These are phyloP conservation scores for Phytophthora sp. DNA, from an alignment of 352 stramenopile genomes.

Conservation along the genomic window DNA sequence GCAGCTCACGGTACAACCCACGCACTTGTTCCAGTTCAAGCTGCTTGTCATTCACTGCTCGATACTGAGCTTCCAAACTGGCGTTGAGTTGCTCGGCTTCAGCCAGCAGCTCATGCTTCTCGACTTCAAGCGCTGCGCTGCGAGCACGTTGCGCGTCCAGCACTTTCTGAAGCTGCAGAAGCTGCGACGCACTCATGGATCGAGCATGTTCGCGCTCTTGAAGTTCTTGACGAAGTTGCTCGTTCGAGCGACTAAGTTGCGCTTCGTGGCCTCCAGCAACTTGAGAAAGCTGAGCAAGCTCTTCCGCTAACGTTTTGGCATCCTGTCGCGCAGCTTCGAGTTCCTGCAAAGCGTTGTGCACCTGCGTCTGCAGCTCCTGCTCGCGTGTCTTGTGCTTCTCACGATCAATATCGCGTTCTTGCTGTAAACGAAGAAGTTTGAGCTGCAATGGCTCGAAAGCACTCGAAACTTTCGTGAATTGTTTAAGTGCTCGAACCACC, in stretches of 20 bases:
- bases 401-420: conserved; percentile 53
- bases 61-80: conserved; percentile 61
- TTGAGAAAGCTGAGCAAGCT: conserved; percentile 58
- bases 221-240: conserved; percentile 56
- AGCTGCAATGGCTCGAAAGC: conserved; percentile 55
- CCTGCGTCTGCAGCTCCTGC: conserved; percentile 47
- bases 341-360: conserved; percentile 41
- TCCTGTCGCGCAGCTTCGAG: conserved; percentile 49
- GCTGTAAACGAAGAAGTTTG: conserved; percentile 48
- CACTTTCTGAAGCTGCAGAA: conserved; percentile 66
- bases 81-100: conserved; percentile 69
- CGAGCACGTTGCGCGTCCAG: conserved; percentile 55
- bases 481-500: conserved; percentile 29
- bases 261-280: conserved; percentile 45
- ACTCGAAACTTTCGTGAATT: conserved; percentile 25
- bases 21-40: conserved; percentile 67
- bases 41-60: conserved; percentile 57
- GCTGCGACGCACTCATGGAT: conserved; percentile 40
- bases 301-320: conserved; percentile 52
- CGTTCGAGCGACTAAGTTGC: conserved; percentile 47
- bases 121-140: conserved; percentile 54
- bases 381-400: conserved; percentile 48
- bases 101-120: conserved; percentile 71
- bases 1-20: conserved; percentile 50
- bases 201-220: conserved; percentile 61